Percentiles rank a stretch among this genome's conserved stretches.
phyloP scores from a whole-genome alignment of 1,284 basidiomycete genomes.

The Pseudozyma sp. region DNA sequence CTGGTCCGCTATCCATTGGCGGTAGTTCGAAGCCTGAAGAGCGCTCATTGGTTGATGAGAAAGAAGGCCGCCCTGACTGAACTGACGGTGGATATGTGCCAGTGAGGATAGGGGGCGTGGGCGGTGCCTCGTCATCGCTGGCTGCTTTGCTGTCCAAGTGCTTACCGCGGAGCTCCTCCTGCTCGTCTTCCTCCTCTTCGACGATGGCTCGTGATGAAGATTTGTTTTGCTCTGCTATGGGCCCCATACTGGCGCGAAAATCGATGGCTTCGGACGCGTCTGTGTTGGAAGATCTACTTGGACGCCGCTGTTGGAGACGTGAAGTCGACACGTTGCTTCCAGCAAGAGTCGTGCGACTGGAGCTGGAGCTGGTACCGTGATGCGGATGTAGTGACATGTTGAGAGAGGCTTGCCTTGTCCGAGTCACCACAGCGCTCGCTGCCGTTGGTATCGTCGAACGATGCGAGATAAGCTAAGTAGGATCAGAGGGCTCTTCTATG shows the following conservation, averaged over 20 bases:
- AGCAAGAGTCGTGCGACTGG: slow-evolving; percentile 5
- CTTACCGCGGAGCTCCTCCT: slow-evolving; percentile 14
- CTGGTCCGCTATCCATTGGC: slow-evolving; percentile 23
- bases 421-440: not conserved
- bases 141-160: slow-evolving; percentile 21
- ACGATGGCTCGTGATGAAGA: slow-evolving; percentile 8
- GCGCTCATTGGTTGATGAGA: not conserved
- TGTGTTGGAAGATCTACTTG: slow-evolving; percentile 21
- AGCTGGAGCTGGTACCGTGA: not conserved
- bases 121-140: slow-evolving; percentile 19
- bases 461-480: not conserved
- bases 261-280: slow-evolving; percentile 15
- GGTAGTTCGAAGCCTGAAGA: slow-evolving; percentile 2
- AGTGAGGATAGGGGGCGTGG: slow-evolving; percentile 20
- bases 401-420: not conserved
- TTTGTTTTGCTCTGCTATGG: slow-evolving; percentile 3
- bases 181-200: slow-evolving; percentile 15
- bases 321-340: slow-evolving; percentile 5
- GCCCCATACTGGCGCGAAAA: slow-evolving; percentile 21
- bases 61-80: slow-evolving; percentile 7
- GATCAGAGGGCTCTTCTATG: too few relatives aligned
- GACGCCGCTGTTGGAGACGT: slow-evolving; percentile 20
- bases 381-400: slow-evolving; percentile 15
- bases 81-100: slow-evolving; percentile 16
- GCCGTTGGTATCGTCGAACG: not conserved